Evolutionary conservation across 75 land plant species (phyloP).

Genomic region (Selaginella tamariscina): DNA sequence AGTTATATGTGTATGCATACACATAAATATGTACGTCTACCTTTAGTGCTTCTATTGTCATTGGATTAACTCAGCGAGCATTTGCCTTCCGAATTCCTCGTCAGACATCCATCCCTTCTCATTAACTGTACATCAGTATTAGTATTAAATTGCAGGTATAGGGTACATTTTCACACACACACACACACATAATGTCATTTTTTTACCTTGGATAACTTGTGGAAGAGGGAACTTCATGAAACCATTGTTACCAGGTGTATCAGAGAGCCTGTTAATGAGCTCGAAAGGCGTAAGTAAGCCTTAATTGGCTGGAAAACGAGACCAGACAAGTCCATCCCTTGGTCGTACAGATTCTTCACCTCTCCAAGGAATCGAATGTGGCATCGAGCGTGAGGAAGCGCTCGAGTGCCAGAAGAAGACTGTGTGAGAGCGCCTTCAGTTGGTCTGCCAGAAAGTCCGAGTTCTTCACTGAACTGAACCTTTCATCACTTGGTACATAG

Average conservation of each 20-base stretch:
- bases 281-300: background rate
- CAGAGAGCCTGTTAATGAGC: background rate
- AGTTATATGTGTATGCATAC: background rate
- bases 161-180: no score
- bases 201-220: conserved; percentile 12
- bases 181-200: no score
- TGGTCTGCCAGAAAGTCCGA: background rate
- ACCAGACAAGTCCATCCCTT: background rate
- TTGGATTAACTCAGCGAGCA: background rate
- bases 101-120: background rate
- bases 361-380: background rate
- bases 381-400: background rate
- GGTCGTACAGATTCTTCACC: background rate
- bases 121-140: background rate
- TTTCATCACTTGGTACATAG: conserved; percentile 15
- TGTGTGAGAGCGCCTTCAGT: background rate
- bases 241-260: background rate
- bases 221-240: conserved; percentile 7
- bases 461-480: conserved; percentile 13
- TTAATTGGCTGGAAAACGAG: background rate
- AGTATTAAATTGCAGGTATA: background rate
- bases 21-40: background rate
- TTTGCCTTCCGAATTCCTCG: background rate
- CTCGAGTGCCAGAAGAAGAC: background rate
- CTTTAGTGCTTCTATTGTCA: background rate